Base-by-base conservation (phyloP, 23 red algal genomes). In the Porphyridium purpureum region DNA sequence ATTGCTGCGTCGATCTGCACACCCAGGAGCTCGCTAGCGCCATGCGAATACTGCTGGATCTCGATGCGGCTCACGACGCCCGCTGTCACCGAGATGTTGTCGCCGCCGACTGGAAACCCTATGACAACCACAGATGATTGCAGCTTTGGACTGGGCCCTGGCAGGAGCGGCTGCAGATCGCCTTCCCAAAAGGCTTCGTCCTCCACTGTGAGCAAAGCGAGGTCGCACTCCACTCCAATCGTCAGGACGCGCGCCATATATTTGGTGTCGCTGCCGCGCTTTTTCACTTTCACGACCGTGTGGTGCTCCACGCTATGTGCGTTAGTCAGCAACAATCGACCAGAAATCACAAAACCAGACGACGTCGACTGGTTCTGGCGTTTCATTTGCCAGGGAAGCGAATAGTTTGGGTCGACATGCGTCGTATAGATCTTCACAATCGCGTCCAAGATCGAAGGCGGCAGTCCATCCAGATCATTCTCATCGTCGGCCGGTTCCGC, bases 1-100 rank as follows among this genome's bases (percentile, higher is more conserved):
- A 93, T 93, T 61, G 80, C 80, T 17, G 84, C 74, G 54, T 93
- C 84, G 61, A 93, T 81, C 66, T 93, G 84, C 33, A 93, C 84
- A 34, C 74, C 67, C 0, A 93, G 55, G 3, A 93, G 57, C 42
- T 93, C 84, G 11, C 57, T 73, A 8, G 72, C 69, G 24, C 84
- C 87, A 59, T 84, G 76, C 2, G 54, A 59, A 25, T 95, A 86
- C 35, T 80, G 62, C 72, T 57, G 55, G 52, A 95, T 75, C 52
- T 86, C 88, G 21, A 84, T 67, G 11, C 86, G 62, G 15, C 74
- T 81, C 2, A 72, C 78, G 2, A 93, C 86, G 27, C 86, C 86
- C 14, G 66, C 75, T 6, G 86, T 93, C 8, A 93, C 76, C 28
- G 70, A 70, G 15, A 93, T 76, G 24, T 64, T 70, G 36, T 93